phyloP scores from a whole-genome alignment of 306 rosid genomes.

The Acacia confusa region DNA sequence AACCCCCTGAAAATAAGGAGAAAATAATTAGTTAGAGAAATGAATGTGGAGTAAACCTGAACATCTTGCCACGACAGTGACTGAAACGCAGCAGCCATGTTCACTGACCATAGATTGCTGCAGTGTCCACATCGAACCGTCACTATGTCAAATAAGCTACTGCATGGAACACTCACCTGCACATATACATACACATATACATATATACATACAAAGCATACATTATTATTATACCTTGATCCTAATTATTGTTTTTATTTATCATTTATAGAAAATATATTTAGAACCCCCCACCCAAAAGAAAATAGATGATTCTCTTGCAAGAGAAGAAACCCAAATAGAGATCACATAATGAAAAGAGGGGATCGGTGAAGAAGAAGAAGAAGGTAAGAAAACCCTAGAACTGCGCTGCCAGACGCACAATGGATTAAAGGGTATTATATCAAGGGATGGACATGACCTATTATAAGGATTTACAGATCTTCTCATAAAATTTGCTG shows the following conservation, averaged over 20 bases:
- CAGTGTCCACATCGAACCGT: conserved; percentile 99
- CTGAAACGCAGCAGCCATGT: conserved; percentile 98
- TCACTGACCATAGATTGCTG: conserved; percentile 98
- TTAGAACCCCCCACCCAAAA: not conserved
- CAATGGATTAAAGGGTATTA: not conserved
- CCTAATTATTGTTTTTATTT: not conserved
- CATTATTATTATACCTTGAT: not conserved
- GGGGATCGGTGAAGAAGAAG: not conserved
- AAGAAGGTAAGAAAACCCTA: not conserved
- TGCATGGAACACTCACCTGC: conserved; percentile 99
- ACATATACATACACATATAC: not conserved
- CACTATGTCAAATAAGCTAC: conserved; percentile 84
- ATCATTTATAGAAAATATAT: not conserved
- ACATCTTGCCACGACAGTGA: conserved; percentile 87
- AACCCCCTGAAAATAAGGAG: conserved; percentile 47
- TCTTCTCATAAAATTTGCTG: not conserved
- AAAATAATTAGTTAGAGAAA: not conserved
- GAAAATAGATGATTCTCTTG: not conserved
- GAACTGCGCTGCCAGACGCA: not conserved
- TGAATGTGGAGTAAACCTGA: conserved; percentile 45
- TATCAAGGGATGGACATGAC: not conserved
- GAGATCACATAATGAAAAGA: not conserved
- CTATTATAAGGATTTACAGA: not conserved
- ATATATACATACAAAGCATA: not conserved
- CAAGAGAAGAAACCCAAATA: conserved; percentile 20